phyloP scores from a whole-genome alignment of 371 early-diverging fungal genomes.

The Syncephalastrum sp. region DNA sequence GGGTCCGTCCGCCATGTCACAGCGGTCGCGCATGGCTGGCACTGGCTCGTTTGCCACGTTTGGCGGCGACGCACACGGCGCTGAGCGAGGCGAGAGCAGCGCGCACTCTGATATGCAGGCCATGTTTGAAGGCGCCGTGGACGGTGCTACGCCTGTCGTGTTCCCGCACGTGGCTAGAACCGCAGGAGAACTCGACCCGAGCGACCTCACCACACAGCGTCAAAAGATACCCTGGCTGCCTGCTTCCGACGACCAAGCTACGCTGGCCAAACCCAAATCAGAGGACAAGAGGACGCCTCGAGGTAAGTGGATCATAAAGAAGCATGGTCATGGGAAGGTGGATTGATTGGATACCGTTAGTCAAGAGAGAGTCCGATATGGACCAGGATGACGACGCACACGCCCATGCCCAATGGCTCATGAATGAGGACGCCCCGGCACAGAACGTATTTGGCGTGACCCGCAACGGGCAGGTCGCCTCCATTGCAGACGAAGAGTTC shows the following conservation, averaged over 20 bases:
- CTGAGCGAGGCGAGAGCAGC: conserved; percentile 24
- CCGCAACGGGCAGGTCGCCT: conserved; percentile 22
- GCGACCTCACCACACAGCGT: conserved; percentile 24
- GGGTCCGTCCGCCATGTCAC: conserved; percentile 54
- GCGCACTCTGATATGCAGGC: conserved; percentile 32
- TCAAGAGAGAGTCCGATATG: background rate
- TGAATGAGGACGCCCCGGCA: conserved; percentile 49
- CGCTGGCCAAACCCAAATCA: conserved; percentile 9
- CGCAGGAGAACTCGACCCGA: conserved; percentile 43
- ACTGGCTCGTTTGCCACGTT: conserved; percentile 35
- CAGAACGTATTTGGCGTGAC: conserved; percentile 38
- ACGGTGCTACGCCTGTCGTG: conserved; percentile 35
- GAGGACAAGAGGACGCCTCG: conserved; percentile 11
- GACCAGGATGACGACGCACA: conserved; percentile 6
- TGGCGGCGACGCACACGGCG: conserved; percentile 27
- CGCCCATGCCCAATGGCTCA: conserved; percentile 11
- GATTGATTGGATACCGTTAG: background rate
- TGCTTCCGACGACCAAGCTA: conserved; percentile 15
- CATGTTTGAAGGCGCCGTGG: conserved; percentile 20
- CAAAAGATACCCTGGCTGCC: conserved; percentile 34
- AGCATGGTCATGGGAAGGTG: background rate
- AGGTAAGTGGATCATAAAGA: background rate
- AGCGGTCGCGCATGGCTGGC: conserved; percentile 17
- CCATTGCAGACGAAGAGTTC: conserved; percentile 44
- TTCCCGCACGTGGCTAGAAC: conserved; percentile 32